Evolutionary conservation across 108 stramenopile genomes (phyloP), one percentile per base, ranked within the genome.

Genomic region (Cyclotella sp.): DNA sequence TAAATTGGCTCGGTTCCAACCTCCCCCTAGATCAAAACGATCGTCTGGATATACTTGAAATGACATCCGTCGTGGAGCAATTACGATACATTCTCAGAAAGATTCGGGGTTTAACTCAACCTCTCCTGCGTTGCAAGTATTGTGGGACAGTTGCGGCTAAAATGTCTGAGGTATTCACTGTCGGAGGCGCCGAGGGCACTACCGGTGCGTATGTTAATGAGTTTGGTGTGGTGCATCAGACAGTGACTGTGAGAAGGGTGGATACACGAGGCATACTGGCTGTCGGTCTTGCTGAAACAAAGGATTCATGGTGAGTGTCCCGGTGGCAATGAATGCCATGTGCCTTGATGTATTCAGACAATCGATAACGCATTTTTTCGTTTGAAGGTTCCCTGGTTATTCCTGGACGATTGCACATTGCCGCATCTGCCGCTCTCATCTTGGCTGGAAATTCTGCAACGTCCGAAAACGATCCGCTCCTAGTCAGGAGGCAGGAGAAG

Each of bases 391-490:
- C 69, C 90, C 90, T 39, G 94, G 94, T 4, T 95, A 91, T 64
- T 61, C 81, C 26, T 95, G 92, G 92, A 82, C 77, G 9, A 88
- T 95, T 27, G 70, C 88, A 9, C 74, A 82, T 54, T 95, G 94
- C 52, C 28, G 52, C 11, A 53, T 67, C 7, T 95, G 94, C 67
- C 66, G 43, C n/a, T 66, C 74, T 15, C 81, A 89, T 53, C 63
- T 95, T n/a, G 94, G 94, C 46, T 95, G 94, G 94, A 93, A 89
- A 73, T 95, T 95, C 78, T 59, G 68, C 53, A 71, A 58, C 49
- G 79, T 84, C 44, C 43, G 21, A 57, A 78, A 68, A 58, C 22
- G 47, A 60, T 11, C 52, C 22, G 30, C 44, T 13, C 10, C 19
- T 27, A 4, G 14, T 24, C 44, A 14, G 10, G 68, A 58, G 34